Percentiles rank a stretch among this genome's conserved stretches.
These are phyloP conservation scores for Gaeumannomyces tritici DNA, from an alignment of 2,329 filamentous ascomycete species.

Conservation along the genomic window DNA sequence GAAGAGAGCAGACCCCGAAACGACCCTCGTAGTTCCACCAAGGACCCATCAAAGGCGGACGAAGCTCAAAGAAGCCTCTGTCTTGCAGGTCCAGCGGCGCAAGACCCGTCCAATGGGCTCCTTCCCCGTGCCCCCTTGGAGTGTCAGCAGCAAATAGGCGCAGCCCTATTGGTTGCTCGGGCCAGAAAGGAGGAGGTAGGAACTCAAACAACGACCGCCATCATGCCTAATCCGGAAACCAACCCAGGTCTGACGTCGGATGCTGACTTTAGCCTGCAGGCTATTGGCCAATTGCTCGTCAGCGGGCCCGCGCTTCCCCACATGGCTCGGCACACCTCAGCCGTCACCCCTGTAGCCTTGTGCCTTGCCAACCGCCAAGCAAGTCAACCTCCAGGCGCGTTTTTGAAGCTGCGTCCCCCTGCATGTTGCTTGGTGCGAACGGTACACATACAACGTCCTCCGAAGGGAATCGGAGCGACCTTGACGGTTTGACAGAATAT, in stretches of 20 bases:
- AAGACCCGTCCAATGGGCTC: background rate
- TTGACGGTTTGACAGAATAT: too few relatives aligned
- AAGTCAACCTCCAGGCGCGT: too few relatives aligned
- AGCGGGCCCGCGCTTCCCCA: background rate
- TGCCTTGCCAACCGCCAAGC: too few relatives aligned
- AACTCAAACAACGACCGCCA: background rate
- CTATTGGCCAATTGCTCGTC: background rate
- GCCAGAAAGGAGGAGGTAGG: background rate
- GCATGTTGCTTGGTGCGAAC: too few relatives aligned
- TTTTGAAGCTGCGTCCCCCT: too few relatives aligned
- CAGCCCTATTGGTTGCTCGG: background rate
- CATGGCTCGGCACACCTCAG: background rate
- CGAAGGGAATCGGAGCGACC: too few relatives aligned
- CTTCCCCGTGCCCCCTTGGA: background rate
- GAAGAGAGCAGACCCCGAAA: background rate
- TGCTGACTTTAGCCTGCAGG: background rate
- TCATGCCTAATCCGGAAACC: background rate
- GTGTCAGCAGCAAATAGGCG: background rate
- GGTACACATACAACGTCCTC: too few relatives aligned
- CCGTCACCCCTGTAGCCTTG: too few relatives aligned
- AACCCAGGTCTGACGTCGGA: background rate
- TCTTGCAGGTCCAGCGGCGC: background rate
- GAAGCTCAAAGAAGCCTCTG: background rate
- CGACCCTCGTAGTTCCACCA: background rate
- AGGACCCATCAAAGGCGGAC: background rate